These are phyloP conservation scores for Rhodomyrtus psidioides DNA, from an alignment of 441 rosid species.

Conservation along the genomic window DNA sequence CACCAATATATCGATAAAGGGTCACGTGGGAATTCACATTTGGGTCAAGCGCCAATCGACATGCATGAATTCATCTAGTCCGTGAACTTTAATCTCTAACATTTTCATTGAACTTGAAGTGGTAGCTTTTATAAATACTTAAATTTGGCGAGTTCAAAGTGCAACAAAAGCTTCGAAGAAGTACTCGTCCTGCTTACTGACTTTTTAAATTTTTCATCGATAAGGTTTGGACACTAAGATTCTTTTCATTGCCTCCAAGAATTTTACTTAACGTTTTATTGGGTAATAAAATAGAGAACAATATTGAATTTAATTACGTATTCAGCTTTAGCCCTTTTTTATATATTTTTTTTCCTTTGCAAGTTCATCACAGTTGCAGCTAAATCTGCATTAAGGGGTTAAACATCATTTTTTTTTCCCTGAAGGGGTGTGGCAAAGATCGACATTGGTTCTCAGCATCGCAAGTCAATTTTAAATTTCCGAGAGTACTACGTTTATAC, in stretches of 20 bases:
- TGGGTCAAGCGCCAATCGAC: not conserved
- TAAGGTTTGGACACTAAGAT: not conserved
- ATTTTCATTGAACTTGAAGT: not conserved
- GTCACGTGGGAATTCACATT: not conserved
- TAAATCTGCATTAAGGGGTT: not conserved
- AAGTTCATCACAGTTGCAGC: not conserved
- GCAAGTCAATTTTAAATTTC: not conserved
- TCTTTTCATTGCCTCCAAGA: not conserved
- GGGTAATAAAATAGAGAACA: not conserved
- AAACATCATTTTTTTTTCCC: not conserved
- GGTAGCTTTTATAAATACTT: not conserved
- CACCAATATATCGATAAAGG: too few relatives aligned
- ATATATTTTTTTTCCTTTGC: not conserved
- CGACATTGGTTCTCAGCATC: not conserved
- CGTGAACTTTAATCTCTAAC: not conserved
- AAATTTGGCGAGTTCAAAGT: not conserved
- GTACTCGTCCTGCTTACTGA: not conserved
- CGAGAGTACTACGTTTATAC: not conserved
- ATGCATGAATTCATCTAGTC: not conserved
- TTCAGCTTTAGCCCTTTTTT: not conserved
- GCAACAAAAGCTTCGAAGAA: not conserved
- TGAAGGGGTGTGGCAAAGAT: not conserved
- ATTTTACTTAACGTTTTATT: not conserved
- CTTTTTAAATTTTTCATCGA: not conserved
- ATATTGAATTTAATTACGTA: fast-evolving